Base-by-base conservation (phyloP, 192 early-diverging fungal species). In the Entomortierella chlamydospora region DNA sequence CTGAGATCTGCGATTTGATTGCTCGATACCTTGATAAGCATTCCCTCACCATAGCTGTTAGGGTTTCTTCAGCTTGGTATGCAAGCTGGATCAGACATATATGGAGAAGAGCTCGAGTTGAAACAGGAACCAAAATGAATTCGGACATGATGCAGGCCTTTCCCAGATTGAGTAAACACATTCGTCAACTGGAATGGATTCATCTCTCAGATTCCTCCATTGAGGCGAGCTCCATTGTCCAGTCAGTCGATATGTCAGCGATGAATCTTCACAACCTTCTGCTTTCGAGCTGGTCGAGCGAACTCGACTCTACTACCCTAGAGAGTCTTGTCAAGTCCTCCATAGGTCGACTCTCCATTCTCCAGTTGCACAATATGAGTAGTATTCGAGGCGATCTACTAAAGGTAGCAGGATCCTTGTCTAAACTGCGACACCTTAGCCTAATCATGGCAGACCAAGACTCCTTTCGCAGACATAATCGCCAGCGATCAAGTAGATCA, bases 161-260 rank as follows among this genome's bases (percentile, higher is more conserved):
- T 30, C 57, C 68, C 0, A 57, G 51, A 31, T 20, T 79, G 23
- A 64, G 68, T 30, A 25, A 41, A 2, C 63, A 70, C 30, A 79
- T 79, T 53, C 76, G 68, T 6, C 72, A 74, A 20, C 28, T 67
- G 29, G 64, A 74, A 52, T 74, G 63, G 72, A 67, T 66, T 37
- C 58, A 67, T 55, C 70, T 63, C 31, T 53, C 61, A 17, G 41
- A 63, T 34, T 31, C 41, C 0, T 6, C 55, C 18, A 26, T 58
- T 47, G 17, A 55, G 5, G 4, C 51, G 3, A 8, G 39, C 3
- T 61, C 57, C 13, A n/a, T 63, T 13, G n/a, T 60, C 26, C 7
- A 51, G 0, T n/a, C 53, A 2, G 45, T 56, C 9, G 64, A 74
- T 30, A 55, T 67, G 11, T 67, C 72, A 7, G 22, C 23, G 2